phyloP scores from a whole-genome alignment of 345 rosid genomes.

The Limnanthes douglasii region DNA sequence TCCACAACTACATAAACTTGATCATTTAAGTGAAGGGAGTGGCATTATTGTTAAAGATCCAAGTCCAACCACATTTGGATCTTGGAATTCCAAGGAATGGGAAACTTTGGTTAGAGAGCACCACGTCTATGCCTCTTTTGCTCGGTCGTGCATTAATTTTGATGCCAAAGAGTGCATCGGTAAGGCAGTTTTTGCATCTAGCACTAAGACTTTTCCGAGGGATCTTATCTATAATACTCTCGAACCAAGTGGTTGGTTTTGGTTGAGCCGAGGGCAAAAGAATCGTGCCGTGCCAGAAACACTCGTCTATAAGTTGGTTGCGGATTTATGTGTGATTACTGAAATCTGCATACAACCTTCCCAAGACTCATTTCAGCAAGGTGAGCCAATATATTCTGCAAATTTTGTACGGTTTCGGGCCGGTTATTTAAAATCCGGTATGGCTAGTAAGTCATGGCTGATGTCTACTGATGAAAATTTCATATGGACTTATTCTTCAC shows the following conservation, averaged over 20 bases:
- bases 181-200: slow-evolving; percentile 65
- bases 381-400: slow-evolving; percentile 20
- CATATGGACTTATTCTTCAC: slow-evolving; percentile 24
- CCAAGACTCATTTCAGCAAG: slow-evolving; percentile 46
- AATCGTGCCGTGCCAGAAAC: slow-evolving; percentile 68
- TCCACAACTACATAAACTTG: slow-evolving; percentile 34
- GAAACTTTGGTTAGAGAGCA: slow-evolving; percentile 49
- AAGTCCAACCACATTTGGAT: slow-evolving; percentile 26
- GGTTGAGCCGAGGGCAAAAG: slow-evolving; percentile 82
- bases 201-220: slow-evolving; percentile 77
- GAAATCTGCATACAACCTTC: slow-evolving; percentile 72
- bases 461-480: slow-evolving; percentile 9
- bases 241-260: slow-evolving; percentile 44
- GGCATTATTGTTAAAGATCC: background rate
- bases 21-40: slow-evolving; percentile 24
- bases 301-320: slow-evolving; percentile 44
- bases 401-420: slow-evolving; percentile 21
- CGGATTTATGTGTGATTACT: slow-evolving; percentile 54
- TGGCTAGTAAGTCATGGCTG: background rate
- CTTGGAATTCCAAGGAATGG: slow-evolving; percentile 29
- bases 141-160: slow-evolving; percentile 26
- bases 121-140: slow-evolving; percentile 46
- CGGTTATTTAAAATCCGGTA: slow-evolving; percentile 9
- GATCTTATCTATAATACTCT: slow-evolving; percentile 69
- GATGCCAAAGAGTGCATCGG: slow-evolving; percentile 27